These are phyloP conservation scores for Tetradesmus obliquus DNA, from an alignment of 139 green algal genomes.

Conservation along the genomic window DNA sequence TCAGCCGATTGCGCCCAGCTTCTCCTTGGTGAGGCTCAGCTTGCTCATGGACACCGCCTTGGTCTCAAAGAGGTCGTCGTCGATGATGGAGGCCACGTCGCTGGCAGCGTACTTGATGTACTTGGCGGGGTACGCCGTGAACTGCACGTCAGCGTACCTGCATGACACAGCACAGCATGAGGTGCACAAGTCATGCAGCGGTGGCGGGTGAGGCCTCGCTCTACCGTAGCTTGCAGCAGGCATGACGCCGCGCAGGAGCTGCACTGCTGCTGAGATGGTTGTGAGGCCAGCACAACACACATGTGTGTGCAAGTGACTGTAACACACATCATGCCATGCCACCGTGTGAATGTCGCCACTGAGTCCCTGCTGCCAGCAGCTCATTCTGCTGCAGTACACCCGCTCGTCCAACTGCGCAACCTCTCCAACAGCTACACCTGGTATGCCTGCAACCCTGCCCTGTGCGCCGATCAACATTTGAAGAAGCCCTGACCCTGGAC, in stretches of 20 bases:
- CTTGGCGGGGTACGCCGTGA: slow-evolving; percentile 54
- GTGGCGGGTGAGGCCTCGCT: too few species aligned
- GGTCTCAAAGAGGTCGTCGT: slow-evolving; percentile 46
- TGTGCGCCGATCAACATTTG: too few species aligned
- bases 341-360: too few species aligned
- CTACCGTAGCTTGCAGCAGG: too few species aligned
- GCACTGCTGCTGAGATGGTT: too few species aligned
- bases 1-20: slow-evolving; percentile 34
- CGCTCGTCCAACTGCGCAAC: background rate
- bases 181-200: background rate
- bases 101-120: slow-evolving; percentile 48
- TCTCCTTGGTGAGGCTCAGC: slow-evolving; percentile 36
- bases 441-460: too few species aligned
- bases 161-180: background rate
- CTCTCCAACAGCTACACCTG: background rate
- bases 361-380: too few species aligned
- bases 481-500: background rate
- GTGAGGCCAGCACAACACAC: too few species aligned
- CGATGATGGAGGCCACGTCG: slow-evolving; percentile 39
- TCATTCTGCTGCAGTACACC: too few species aligned
- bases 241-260: too few species aligned
- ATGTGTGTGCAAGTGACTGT: too few species aligned
- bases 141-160: slow-evolving; percentile 53
- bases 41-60: slow-evolving; percentile 39
- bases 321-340: too few species aligned